Evolutionary conservation across 139 green algal genomes (phyloP).

Genomic region (Chlorella ohadii): DNA sequence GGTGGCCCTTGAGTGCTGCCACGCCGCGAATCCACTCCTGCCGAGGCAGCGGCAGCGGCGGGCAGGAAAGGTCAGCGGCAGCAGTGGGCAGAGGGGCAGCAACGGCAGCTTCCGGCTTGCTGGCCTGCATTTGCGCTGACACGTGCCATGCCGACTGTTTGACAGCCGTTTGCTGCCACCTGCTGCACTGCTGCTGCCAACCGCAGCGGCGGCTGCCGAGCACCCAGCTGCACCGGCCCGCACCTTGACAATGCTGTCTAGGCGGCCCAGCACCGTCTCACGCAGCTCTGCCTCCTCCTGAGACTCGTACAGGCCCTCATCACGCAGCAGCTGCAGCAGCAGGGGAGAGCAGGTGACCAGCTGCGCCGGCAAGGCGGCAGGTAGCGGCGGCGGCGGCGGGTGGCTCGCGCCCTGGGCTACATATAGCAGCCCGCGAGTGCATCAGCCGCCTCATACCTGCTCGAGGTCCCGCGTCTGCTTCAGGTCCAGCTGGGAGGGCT

Average conservation of each 20-base stretch:
- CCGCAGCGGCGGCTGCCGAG: no score
- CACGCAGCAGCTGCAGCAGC: conserved; percentile 50
- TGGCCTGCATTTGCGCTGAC: no score
- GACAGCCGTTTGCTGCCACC: no score
- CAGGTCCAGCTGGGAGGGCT: conserved; percentile 34
- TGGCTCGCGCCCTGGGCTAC: no score
- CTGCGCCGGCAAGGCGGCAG: neutral
- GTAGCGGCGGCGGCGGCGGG: neutral
- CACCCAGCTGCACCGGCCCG: no score
- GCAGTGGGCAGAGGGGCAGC: no score
- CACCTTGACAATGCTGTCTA: conserved; percentile 53
- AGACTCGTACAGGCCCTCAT: conserved; percentile 56
- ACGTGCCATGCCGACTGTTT: no score
- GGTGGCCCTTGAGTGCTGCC: conserved; percentile 27
- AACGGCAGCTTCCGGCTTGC: no score
- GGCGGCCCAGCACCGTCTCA: conserved; percentile 58
- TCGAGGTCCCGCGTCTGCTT: conserved; percentile 31
- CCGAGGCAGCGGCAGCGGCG: no score
- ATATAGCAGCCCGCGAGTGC: no score
- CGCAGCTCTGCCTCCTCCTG: conserved; percentile 49
- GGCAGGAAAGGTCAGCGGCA: no score
- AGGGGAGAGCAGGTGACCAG: neutral
- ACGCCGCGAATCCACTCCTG: conserved; percentile 58
- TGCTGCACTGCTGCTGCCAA: no score
- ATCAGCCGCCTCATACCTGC: conserved; percentile 2